Conservation (phyloP, 106 monocot species). For the Dendrobium catenatum region DNA sequence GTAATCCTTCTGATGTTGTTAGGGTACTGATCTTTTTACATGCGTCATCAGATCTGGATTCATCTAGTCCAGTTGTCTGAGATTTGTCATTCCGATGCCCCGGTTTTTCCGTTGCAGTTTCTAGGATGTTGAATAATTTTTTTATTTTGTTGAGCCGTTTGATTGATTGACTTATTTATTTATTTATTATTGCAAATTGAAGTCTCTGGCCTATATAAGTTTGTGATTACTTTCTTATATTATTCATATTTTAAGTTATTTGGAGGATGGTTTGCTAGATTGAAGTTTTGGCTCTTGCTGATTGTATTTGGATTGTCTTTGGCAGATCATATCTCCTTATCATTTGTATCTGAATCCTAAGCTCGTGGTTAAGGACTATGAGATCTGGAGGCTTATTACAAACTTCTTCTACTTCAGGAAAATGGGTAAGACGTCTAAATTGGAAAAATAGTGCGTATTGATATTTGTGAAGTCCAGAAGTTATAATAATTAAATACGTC, state of each 20-base stretch:
- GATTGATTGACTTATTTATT: background rate
- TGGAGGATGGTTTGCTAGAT: background rate
- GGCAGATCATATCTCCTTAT: constrained; percentile 88
- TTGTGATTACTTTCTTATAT: background rate
- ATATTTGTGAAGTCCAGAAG: background rate
- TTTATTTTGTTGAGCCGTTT: background rate
- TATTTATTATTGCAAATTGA: background rate
- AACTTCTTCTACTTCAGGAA: constrained; percentile 97
- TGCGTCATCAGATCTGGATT: background rate
- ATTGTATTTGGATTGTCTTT: background rate
- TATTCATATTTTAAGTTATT: background rate
- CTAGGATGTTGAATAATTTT: background rate
- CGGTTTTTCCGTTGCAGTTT: background rate
- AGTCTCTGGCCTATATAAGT: background rate
- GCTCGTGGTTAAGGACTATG: constrained; percentile 64
- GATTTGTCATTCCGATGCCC: background rate
- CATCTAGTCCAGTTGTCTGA: background rate
- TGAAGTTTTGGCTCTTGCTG: background rate
- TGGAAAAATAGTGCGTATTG: background rate
- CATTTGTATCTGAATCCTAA: constrained; percentile 80
- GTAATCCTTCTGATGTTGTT: background rate
- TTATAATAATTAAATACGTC: background rate
- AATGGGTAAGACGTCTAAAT: constrained; percentile 51
- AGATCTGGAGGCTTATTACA: constrained; percentile 93
- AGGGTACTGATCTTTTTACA: background rate